These are phyloP conservation scores for Xylaria acuta DNA, from an alignment of 495 filamentous ascomycete genomes.

Conservation along the genomic window DNA sequence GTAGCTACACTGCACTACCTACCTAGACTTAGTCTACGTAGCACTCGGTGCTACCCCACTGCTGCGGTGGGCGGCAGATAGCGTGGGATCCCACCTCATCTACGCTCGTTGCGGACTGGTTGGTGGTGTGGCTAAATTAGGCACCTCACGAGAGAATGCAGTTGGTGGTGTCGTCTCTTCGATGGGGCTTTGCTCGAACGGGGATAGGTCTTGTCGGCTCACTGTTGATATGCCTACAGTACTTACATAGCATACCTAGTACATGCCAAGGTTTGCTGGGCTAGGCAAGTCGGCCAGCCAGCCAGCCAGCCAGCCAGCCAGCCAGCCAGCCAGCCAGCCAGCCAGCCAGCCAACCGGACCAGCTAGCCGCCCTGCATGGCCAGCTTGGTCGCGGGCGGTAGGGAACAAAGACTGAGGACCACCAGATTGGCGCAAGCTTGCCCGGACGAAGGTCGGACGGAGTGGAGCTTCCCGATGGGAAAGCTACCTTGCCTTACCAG, in stretches of 20 bases:
- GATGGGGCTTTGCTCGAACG: not conserved
- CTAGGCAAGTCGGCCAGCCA: not conserved
- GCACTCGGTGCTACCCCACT: not conserved
- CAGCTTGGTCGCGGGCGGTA: not conserved
- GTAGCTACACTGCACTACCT: not conserved
- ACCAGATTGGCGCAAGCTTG: conserved; percentile 4
- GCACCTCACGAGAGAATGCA: not conserved
- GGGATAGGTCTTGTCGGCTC: not conserved
- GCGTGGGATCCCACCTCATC: conserved; percentile 5
- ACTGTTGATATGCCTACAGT: not conserved
- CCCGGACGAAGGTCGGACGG: conserved; percentile 10
- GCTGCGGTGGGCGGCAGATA: conserved; percentile 22
- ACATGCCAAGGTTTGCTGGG: not conserved
- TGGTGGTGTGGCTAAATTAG: conserved; percentile 16
- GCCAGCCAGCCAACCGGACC: not conserved
- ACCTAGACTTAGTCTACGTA: not conserved
- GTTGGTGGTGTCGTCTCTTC: not conserved
- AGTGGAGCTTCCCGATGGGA: conserved; percentile 12
- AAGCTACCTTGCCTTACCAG: conserved; percentile 3
- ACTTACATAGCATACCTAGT: not conserved
- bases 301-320: not conserved
- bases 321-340: not conserved
- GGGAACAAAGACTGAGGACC: conserved; percentile 7
- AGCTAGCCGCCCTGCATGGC: conserved; percentile 10
- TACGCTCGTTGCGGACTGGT: not conserved